Percentiles rank a stretch among this genome's conserved stretches.
These are phyloP conservation scores for Triticum urartu DNA, from an alignment of 176 grass and related monocot species.

Conservation along the genomic window DNA sequence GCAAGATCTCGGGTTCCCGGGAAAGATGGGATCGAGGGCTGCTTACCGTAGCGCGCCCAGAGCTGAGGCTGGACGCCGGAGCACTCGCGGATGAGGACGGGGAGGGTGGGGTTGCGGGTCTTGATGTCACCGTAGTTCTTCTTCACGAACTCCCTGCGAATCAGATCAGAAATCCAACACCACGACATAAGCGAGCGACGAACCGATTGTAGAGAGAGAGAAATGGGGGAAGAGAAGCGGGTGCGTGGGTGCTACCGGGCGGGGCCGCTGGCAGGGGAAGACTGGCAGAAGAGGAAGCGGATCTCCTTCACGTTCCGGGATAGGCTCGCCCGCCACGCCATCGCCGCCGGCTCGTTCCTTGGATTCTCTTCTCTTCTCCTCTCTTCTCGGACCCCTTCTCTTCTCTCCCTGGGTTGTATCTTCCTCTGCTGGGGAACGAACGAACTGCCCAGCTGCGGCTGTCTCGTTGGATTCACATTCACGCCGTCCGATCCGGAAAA, in stretches of 20 bases:
- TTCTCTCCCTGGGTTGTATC: background rate
- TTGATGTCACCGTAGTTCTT: constrained; percentile 94
- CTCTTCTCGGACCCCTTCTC: background rate
- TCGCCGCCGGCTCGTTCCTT: constrained; percentile 29
- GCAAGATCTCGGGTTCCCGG: background rate
- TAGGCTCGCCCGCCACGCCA: constrained; percentile 79
- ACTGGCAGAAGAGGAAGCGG: constrained; percentile 85
- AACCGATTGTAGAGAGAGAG: background rate
- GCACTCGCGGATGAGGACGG: constrained; percentile 95
- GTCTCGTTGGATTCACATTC: background rate
- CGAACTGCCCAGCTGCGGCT: background rate
- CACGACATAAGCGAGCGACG: background rate
- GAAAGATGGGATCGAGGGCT: background rate
- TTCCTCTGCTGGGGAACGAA: constrained; percentile 6
- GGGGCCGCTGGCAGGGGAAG: constrained; percentile 68
- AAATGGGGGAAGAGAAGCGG: background rate
- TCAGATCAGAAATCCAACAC: background rate
- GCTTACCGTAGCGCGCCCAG: constrained; percentile 87
- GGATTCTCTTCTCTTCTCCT: background rate
- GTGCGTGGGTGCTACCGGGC: constrained; percentile 40
- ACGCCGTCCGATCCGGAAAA: background rate
- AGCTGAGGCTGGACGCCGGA: constrained; percentile 83
- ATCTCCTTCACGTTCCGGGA: constrained; percentile 83
- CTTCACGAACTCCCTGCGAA: constrained; percentile 82
- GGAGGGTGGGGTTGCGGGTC: constrained; percentile 71